Evolutionary conservation across 192 early-diverging fungal genomes (phyloP).

Genomic region (Umbelopsis vinacea): DNA sequence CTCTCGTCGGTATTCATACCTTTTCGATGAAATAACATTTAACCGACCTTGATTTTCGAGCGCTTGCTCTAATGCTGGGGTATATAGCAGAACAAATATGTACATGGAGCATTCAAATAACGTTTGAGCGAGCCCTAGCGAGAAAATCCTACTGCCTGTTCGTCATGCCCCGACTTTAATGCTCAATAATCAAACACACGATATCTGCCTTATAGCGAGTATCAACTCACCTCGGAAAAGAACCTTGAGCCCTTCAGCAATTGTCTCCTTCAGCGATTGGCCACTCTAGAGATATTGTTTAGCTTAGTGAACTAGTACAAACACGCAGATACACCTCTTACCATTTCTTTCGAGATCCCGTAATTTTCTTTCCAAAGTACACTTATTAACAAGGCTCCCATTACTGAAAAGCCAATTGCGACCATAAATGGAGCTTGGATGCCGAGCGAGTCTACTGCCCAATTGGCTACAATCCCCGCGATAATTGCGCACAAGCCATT

Average conservation of each 20-base stretch:
- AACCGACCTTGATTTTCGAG: constrained; percentile 16
- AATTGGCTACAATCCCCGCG: constrained; percentile 68
- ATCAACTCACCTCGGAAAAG: constrained; percentile 17
- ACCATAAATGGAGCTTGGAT: constrained; percentile 65
- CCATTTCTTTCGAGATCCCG: constrained; percentile 46
- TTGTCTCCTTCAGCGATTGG: constrained; percentile 20
- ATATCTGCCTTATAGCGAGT: no score
- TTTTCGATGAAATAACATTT: not conserved
- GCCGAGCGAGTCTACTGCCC: constrained; percentile 56
- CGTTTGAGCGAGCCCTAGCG: constrained; percentile 61
- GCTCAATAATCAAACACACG: no score
- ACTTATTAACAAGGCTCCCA: constrained; percentile 54
- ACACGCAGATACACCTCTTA: not conserved
- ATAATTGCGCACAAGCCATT: constrained; percentile 76
- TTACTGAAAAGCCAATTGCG: constrained; percentile 52
- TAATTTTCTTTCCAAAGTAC: constrained; percentile 77
- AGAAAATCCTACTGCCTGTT: constrained; percentile 54
- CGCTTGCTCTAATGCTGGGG: constrained; percentile 54
- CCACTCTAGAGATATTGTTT: not conserved
- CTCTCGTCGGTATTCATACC: no score
- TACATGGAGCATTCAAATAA: constrained; percentile 71
- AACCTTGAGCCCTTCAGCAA: constrained; percentile 18
- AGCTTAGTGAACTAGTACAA: not conserved
- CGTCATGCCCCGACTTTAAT: not conserved
- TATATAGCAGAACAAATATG: constrained; percentile 64